These are phyloP conservation scores for Arabis alpina DNA, from an alignment of 345 rosid genomes.

Conservation along the genomic window DNA sequence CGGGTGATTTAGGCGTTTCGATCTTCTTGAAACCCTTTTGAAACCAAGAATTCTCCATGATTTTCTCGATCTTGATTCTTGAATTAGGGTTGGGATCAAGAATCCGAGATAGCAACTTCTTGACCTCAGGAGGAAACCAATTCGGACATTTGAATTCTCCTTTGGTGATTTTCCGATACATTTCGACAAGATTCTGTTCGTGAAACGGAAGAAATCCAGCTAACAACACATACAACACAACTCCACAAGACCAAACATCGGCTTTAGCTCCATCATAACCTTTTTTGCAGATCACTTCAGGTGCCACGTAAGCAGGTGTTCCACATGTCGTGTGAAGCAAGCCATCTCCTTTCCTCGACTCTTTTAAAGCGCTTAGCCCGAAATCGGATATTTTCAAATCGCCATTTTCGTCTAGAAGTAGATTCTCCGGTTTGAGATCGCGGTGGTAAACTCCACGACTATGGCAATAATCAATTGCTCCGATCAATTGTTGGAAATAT, in stretches of 20 bases:
- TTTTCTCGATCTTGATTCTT: slow-evolving; percentile 60
- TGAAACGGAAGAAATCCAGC: slow-evolving; percentile 84
- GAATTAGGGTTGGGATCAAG: slow-evolving; percentile 68
- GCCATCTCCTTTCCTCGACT: slow-evolving; percentile 67
- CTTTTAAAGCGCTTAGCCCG: slow-evolving; percentile 68
- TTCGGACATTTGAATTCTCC: slow-evolving; percentile 78
- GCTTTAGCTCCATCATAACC: slow-evolving; percentile 86
- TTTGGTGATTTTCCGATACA: slow-evolving; percentile 66
- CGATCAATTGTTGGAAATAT: slow-evolving; percentile 77
- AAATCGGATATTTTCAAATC: slow-evolving; percentile 76
- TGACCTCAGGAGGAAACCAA: slow-evolving; percentile 73
- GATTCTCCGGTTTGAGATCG: slow-evolving; percentile 88
- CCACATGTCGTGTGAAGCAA: slow-evolving; percentile 92
- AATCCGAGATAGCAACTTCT: slow-evolving; percentile 68
- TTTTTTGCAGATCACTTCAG: slow-evolving; percentile 73
- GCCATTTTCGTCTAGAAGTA: slow-evolving; percentile 74
- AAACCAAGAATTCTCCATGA: slow-evolving; percentile 73
- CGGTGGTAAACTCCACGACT: slow-evolving; percentile 88
- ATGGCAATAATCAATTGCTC: slow-evolving; percentile 81
- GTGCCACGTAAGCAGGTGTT: slow-evolving; percentile 91
- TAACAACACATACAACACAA: slow-evolving; percentile 68
- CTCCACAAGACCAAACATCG: slow-evolving; percentile 92
- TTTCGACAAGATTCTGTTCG: slow-evolving; percentile 64
- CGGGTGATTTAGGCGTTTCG: slow-evolving; percentile 50
- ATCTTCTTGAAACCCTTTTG: slow-evolving; percentile 61